Conservation (phyloP, 805 yeast genomes). For the Saccharomycopsis sp. region DNA sequence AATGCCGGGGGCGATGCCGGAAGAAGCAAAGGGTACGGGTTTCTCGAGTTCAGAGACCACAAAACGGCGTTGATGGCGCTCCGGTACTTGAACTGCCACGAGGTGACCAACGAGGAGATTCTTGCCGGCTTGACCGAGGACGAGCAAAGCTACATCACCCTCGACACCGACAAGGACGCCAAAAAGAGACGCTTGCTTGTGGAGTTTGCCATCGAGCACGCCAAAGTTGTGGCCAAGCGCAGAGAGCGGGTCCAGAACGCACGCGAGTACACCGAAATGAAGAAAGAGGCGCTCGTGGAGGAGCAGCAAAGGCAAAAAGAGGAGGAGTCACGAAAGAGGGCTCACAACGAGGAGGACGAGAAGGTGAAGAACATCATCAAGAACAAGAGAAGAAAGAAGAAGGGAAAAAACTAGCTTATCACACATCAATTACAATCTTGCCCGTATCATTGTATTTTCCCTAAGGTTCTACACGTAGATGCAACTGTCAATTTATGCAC, state of each 20-base stretch:
- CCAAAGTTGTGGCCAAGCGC: slow-evolving; percentile 87
- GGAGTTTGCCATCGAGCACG: slow-evolving; percentile 94
- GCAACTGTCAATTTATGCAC: not conserved
- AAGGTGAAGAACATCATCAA: slow-evolving; percentile 1
- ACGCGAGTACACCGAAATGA: slow-evolving; percentile 27
- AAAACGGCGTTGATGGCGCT: slow-evolving; percentile 90
- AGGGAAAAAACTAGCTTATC: slow-evolving; percentile 1
- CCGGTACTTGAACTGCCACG: slow-evolving; percentile 94
- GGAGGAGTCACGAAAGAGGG: slow-evolving; percentile 16
- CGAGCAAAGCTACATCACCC: slow-evolving; percentile 38
- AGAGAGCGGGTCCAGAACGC: slow-evolving; percentile 50
- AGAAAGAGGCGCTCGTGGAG: slow-evolving; percentile 25
- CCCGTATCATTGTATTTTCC: no score
- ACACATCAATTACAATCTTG: no score
- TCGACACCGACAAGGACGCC: slow-evolving; percentile 34
- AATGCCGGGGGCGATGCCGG: slow-evolving; percentile 83
- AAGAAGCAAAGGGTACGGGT: slow-evolving; percentile 94
- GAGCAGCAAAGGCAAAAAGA: slow-evolving; percentile 21
- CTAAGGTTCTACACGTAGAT: not conserved
- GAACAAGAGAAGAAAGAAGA: slow-evolving; percentile 12
- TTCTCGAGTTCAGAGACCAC: slow-evolving; percentile 88
- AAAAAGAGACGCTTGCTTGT: slow-evolving; percentile 75
- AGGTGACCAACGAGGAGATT: slow-evolving; percentile 64
- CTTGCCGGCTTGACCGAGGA: slow-evolving; percentile 62
- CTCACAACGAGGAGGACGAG: slow-evolving; percentile 4